Conservation (phyloP, 768 basidiomycete genomes). For the Boletus pseudopeckii region DNA sequence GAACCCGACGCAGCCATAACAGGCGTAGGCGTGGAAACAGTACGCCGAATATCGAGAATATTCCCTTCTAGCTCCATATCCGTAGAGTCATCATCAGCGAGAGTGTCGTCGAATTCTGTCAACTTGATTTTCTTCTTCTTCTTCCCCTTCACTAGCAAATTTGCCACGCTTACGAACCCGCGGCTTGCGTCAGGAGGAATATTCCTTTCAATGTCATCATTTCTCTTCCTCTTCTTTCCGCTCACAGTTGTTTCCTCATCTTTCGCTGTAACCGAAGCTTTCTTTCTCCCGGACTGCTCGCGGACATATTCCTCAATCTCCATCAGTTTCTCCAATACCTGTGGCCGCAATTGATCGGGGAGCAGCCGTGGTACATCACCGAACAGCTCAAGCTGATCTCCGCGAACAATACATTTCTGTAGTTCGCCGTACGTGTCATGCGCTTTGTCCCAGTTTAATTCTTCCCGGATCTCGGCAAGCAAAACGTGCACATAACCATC, state of each 20-base stretch:
- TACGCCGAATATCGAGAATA: slow-evolving; percentile 45
- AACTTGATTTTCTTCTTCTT: slow-evolving; percentile 41
- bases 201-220: slow-evolving; percentile 64
- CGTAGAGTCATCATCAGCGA: slow-evolving; percentile 62
- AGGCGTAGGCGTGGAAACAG: slow-evolving; percentile 50
- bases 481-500: slow-evolving; percentile 88
- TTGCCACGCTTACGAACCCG: slow-evolving; percentile 68
- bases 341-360: slow-evolving; percentile 72
- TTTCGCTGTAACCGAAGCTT: slow-evolving; percentile 20
- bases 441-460: slow-evolving; percentile 85
- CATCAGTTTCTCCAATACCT: slow-evolving; percentile 77
- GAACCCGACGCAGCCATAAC: slow-evolving; percentile 29
- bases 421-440: slow-evolving; percentile 83
- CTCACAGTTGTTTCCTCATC: slow-evolving; percentile 30
- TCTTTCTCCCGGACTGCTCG: slow-evolving; percentile 39
- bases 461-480: slow-evolving; percentile 87
- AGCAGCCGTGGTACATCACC: slow-evolving; percentile 87
- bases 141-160: slow-evolving; percentile 55
- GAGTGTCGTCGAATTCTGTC: slow-evolving; percentile 46
- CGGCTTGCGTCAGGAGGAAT: slow-evolving; percentile 69
- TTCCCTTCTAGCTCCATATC: slow-evolving; percentile 67
- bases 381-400: slow-evolving; percentile 86
- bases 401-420: slow-evolving; percentile 81
- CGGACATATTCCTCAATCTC: slow-evolving; percentile 73
- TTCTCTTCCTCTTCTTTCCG: slow-evolving; percentile 64